Conservation (phyloP, 2,329 filamentous ascomycete species). For the Exophiala dermatitidis region DNA sequence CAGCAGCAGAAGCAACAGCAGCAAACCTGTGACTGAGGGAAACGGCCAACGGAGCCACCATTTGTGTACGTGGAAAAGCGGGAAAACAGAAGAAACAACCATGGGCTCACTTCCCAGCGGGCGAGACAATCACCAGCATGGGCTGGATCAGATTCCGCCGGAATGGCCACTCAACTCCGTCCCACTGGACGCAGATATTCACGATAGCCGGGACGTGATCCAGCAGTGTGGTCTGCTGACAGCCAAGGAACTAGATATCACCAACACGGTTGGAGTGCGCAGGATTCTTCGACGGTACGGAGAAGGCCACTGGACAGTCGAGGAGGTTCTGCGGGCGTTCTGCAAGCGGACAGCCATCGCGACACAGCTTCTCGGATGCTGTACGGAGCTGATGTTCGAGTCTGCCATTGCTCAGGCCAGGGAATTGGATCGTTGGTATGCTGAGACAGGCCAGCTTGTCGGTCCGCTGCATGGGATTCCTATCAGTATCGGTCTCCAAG, state of each 20-base stretch:
- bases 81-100: no score
- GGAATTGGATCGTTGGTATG: slow-evolving; percentile 50
- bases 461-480: slow-evolving; percentile 59
- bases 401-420: slow-evolving; percentile 12
- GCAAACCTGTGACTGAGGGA: no score
- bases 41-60: no score
- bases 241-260: slow-evolving; percentile 8
- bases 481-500: slow-evolving; percentile 49
- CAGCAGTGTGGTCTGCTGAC: slow-evolving; percentile 2
- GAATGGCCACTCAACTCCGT: background rate
- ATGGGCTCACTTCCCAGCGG: no score
- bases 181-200: background rate
- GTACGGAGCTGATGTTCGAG: slow-evolving; percentile 7
- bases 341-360: slow-evolving; percentile 44
- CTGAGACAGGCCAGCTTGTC: slow-evolving; percentile 41
- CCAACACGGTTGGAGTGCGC: background rate
- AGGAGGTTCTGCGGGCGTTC: slow-evolving; percentile 48
- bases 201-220: background rate
- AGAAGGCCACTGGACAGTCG: slow-evolving; percentile 7
- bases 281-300: slow-evolving; percentile 9
- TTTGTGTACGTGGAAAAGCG: no score
- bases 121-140: no score
- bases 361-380: slow-evolving; percentile 30
- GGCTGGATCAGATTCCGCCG: background rate
- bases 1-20: no score